A percentile compares a stretch with the other conserved stretches of the same genome.
phyloP scores from a whole-genome alignment of 495 filamentous ascomycete species.

The Penicillium paxilli region DNA sequence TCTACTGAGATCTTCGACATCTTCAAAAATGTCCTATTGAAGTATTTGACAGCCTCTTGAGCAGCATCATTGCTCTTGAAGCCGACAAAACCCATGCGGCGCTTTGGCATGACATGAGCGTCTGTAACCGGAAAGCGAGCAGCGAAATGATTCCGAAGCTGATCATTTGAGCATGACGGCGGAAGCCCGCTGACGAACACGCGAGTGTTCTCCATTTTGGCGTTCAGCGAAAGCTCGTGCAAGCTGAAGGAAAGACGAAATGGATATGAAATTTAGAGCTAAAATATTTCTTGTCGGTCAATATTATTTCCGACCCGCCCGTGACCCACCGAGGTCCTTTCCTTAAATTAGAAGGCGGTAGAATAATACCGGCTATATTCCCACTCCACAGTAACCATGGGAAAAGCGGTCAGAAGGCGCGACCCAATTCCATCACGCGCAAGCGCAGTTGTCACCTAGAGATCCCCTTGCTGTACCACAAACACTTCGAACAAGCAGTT shows the following conservation, averaged over 20 bases:
- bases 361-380: background rate
- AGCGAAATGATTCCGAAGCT: conserved; percentile 86
- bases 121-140: conserved; percentile 78
- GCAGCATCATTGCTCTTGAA: conserved; percentile 84
- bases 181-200: conserved; percentile 90
- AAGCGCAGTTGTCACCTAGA: background rate
- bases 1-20: conserved; percentile 96
- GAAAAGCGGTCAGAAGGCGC: background rate
- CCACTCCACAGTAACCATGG: background rate
- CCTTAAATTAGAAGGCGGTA: background rate
- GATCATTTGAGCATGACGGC: conserved; percentile 69
- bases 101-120: conserved; percentile 80
- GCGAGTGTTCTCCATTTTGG: conserved; percentile 58
- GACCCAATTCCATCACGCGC: background rate
- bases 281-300: background rate
- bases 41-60: conserved; percentile 80
- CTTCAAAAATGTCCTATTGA: conserved; percentile 91
- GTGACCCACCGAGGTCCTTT: background rate
- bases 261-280: background rate
- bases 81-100: conserved; percentile 94
- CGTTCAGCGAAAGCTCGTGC: conserved; percentile 16
- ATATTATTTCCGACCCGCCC: background rate
- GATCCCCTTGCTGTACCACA: background rate
- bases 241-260: conserved; percentile 16
- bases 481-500: background rate